Base-by-base conservation (phyloP, 768 basidiomycete species). In the Hemileccinum impolitum region DNA sequence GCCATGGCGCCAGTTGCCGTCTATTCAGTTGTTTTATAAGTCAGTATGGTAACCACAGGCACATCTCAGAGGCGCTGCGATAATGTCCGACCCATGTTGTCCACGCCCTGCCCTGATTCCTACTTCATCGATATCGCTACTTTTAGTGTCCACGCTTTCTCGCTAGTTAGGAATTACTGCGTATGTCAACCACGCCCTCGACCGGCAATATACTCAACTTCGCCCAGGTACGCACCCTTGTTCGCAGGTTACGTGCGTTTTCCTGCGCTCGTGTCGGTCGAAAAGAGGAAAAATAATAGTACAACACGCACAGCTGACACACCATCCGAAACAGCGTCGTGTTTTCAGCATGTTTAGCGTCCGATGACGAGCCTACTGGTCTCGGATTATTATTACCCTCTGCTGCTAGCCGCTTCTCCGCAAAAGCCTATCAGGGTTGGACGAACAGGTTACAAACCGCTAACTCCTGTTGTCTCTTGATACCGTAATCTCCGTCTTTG, bases 401-500 rank as follows among this genome's bases (percentile, higher is more conserved):
- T 31, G 26, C 44, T 39, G 46, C 55, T 54, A 53, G 36, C 47
- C 47, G 48, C 28, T 52, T 57, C 57, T 64, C 66, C 66, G 66
- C 50, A 57, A 67, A 67, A 57, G 66, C 66, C 66, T 67, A 67
- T 67, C 66, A 66, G 43, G 51, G 55, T 53, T 47, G 61, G 60
- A 49, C 52, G 54, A 54, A 53, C 42, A 45, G 14, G 32, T 26
- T 32, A 31, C 39, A 50, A 25, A 52, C 57, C 63, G 67, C 52
- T 63, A 65, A 64, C 58, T 50, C 65, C 63, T 56, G 53, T 30
- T 43, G 37, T 52, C 49, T 46, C 51, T 53, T 25, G 61, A 54
- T 64, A 60, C 66, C 66, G 66, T 62, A 67, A 67, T 67, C 66
- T 69, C 66, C 66, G 66, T 57, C 45, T 46, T 51, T 44, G 23